A percentile compares a stretch with the other conserved stretches of the same genome.
Conservation (phyloP, 441 rosid species). For the Raphanus hybrid region DNA sequence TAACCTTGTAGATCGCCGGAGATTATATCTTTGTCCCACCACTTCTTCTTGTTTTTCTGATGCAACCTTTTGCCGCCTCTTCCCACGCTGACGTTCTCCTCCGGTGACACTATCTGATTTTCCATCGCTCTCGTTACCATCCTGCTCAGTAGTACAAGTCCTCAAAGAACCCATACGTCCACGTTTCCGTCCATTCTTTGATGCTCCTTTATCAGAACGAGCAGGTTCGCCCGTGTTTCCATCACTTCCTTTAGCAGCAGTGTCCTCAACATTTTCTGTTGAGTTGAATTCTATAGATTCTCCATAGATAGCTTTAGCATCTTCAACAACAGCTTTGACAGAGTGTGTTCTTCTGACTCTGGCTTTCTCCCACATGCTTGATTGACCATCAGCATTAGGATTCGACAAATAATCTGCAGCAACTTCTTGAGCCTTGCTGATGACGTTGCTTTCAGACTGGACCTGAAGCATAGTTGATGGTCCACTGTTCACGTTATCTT, state of each 20-base stretch:
- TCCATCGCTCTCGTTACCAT: conserved; percentile 72
- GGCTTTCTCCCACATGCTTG: conserved; percentile 52
- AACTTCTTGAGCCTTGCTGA: conserved; percentile 38
- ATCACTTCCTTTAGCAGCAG: conserved; percentile 49
- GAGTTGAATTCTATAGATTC: conserved; percentile 50
- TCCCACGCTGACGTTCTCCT: conserved; percentile 57
- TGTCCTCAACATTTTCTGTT: conserved; percentile 57
- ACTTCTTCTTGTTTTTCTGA: conserved; percentile 37
- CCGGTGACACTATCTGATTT: conserved; percentile 67
- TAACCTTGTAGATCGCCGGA: conserved; percentile 75
- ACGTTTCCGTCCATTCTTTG: conserved; percentile 70
- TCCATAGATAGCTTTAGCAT: conserved; percentile 76
- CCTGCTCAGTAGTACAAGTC: conserved; percentile 60
- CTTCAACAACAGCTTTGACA: conserved; percentile 81
- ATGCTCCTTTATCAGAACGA: conserved; percentile 51
- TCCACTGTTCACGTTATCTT: too few species aligned
- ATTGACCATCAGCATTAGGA: conserved; percentile 52
- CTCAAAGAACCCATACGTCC: conserved; percentile 59
- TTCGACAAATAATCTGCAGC: conserved; percentile 58
- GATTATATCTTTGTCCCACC: conserved; percentile 66
- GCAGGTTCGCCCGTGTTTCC: conserved; percentile 63
- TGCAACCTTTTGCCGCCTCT: conserved; percentile 68
- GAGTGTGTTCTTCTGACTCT: conserved; percentile 69
- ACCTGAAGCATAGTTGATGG: too few species aligned
- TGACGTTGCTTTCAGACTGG: conserved; percentile 48